Percentiles rank a stretch among this genome's conserved stretches.
phyloP scores from a whole-genome alignment of 768 basidiomycete species.

The Boletus insuetus region DNA sequence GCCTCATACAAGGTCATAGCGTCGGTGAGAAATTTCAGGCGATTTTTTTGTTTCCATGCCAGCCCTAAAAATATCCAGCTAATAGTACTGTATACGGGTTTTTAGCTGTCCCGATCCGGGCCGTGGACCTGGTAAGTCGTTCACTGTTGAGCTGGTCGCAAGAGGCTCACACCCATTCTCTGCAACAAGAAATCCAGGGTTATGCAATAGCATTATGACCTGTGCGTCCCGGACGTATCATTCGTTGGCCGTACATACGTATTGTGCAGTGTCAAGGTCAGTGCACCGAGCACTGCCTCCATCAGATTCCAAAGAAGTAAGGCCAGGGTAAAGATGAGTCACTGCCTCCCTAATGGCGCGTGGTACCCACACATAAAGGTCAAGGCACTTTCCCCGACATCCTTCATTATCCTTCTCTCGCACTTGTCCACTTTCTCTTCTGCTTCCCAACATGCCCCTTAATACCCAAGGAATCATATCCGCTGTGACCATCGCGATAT shows the following conservation, averaged over 20 bases:
- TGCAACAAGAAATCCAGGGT: not conserved
- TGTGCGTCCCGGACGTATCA: not conserved
- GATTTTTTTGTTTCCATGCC: not conserved
- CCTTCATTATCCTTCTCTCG: not conserved
- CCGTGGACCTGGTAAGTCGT: not conserved
- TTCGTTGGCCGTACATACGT: too few relatives aligned
- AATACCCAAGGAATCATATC: constrained; percentile 50
- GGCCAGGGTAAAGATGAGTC: constrained; percentile 1
- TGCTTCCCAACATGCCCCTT: constrained; percentile 30
- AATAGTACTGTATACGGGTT: too few relatives aligned
- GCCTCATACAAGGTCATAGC: not conserved
- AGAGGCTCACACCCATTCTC: not conserved
- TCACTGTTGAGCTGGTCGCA: not conserved
- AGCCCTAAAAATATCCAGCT: not conserved
- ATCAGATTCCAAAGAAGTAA: not conserved
- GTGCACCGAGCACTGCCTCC: constrained; percentile 12
- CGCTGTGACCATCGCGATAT: constrained; percentile 57
- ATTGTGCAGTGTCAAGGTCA: not conserved
- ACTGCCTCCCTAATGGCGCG: constrained; percentile 18
- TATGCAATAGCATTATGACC: not conserved
- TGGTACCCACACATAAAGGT: constrained; percentile 20
- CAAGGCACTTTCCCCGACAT: not conserved
- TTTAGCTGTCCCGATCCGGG: too few relatives aligned
- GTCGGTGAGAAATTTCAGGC: not conserved
- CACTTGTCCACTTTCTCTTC: not conserved